These are phyloP conservation scores for Taiwanofungus camphoratus DNA, from an alignment of 1,284 basidiomycete species.

Conservation along the genomic window DNA sequence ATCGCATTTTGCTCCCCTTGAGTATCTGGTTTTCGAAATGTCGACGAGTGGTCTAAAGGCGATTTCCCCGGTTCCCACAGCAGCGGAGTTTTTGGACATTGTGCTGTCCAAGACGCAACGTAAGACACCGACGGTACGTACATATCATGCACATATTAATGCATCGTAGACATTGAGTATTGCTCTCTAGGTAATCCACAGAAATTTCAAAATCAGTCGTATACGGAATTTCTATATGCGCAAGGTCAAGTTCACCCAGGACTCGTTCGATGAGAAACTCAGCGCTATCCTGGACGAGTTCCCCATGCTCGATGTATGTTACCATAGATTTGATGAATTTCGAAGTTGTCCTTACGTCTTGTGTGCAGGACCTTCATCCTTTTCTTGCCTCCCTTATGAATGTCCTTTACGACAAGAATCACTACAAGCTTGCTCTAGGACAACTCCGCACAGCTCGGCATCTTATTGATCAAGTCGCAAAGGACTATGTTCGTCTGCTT, in stretches of 20 bases:
- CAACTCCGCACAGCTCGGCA: constrained; percentile 91
- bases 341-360: not conserved
- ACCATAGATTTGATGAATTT: not conserved
- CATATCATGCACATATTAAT: not conserved
- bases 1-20: constrained; percentile 4
- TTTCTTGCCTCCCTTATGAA: constrained; percentile 93
- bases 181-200: constrained; percentile 75
- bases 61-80: constrained; percentile 96
- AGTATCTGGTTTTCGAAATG: constrained; percentile 40
- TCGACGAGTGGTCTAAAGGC: constrained; percentile 87
- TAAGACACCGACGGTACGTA: constrained; percentile 89
- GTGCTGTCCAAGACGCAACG: constrained; percentile 92
- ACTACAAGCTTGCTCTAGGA: constrained; percentile 95
- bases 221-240: constrained; percentile 97
- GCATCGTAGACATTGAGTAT: constrained; percentile 1
- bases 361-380: constrained; percentile 81
- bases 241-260: constrained; percentile 99
- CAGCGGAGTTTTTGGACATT: constrained; percentile 93
- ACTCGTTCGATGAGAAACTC: constrained; percentile 96
- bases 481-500: constrained; percentile 91
- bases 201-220: constrained; percentile 98
- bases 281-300: constrained; percentile 93
- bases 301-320: constrained; percentile 88
- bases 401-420: constrained; percentile 97
- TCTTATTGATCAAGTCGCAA: constrained; percentile 92